phyloP scores from a whole-genome alignment of 345 rosid species.

The thale cress (Arabidopsis thaliana) region TAIR10.1 NC_003074.8:1711001-1711500 shows the following conservation, averaged over 20 bases:
- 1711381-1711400: slow-evolving; percentile 57
- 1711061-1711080: not conserved
- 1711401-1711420: not conserved
- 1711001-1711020: slow-evolving; percentile 54
- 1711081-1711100: not conserved
- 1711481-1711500: slow-evolving; percentile 41
- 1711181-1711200: slow-evolving; percentile 54
- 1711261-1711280: slow-evolving; percentile 2
- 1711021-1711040: slow-evolving; percentile 61
- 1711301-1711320: slow-evolving; percentile 51
- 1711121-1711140: slow-evolving; percentile 53
- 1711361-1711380: slow-evolving; percentile 48
- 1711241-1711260: not conserved
- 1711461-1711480: slow-evolving; percentile 65
- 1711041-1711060: not conserved
- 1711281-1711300: not conserved
- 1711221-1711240: slow-evolving; percentile 46
- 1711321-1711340: slow-evolving; percentile 27
- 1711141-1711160: slow-evolving; percentile 49
- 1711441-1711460: slow-evolving; percentile 70
- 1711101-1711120: not conserved
- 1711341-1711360: not conserved
- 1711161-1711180: slow-evolving; percentile 49
- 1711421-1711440: slow-evolving; percentile 46
- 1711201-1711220: slow-evolving; percentile 51